These are phyloP conservation scores for Copromyces sp. DNA, from an alignment of 495 filamentous ascomycete species.

Conservation along the genomic window DNA sequence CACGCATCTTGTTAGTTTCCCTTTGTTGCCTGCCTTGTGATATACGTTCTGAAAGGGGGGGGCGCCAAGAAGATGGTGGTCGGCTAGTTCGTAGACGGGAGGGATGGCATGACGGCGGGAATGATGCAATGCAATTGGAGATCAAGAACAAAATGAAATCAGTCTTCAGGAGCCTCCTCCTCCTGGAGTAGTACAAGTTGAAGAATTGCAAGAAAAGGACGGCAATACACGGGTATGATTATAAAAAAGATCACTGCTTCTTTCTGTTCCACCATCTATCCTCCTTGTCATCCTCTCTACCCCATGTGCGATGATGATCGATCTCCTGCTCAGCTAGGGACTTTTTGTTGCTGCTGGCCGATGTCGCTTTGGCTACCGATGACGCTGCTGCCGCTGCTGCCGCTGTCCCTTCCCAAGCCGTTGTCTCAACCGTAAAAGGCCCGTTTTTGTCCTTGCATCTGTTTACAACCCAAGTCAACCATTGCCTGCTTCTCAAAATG, in stretches of 20 bases:
- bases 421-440: slow-evolving; percentile 69
- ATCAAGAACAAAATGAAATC: not conserved
- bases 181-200: too few species aligned
- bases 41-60: not conserved
- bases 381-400: not conserved
- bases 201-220: too few species aligned
- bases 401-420: slow-evolving; percentile 53
- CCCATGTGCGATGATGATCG: not conserved
- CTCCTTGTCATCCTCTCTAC: not conserved
- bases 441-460: slow-evolving; percentile 58
- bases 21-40: not conserved
- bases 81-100: not conserved
- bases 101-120: not conserved
- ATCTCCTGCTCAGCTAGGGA: not conserved
- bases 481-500: not conserved
- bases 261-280: not conserved
- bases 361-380: not conserved
- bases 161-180: too few species aligned
- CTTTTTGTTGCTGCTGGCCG: not conserved
- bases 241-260: not conserved
- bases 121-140: not conserved
- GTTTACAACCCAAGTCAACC: slow-evolving; percentile 23
- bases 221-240: not conserved
- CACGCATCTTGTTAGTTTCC: not conserved
- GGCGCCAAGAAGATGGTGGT: not conserved